Base-by-base conservation (phyloP, 2,329 filamentous ascomycete species). In the Fusarium mexicanum region DNA sequence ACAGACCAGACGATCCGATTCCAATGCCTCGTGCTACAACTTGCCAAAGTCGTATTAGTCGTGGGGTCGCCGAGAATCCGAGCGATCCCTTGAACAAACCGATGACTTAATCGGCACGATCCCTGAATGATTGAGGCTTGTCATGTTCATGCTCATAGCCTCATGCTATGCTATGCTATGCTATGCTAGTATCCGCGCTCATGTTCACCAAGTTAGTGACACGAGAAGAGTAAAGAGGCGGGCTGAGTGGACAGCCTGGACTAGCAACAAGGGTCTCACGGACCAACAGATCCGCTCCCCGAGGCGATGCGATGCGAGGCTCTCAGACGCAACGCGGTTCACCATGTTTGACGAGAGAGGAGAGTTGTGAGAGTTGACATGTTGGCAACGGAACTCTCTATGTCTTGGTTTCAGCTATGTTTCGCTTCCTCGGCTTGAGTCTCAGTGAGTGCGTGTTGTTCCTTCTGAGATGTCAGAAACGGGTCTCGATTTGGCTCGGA, bases 371-470 rank as follows among this genome's bases (percentile, higher is more conserved):
- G 57, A 67, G 72, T 53, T 48, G 61, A 67, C 37, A 63, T 54
- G 37, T 44, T 65, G 58, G 50, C 71, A 58, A 58, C 59, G 22
- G 43, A 57, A 61, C 50, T 72, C 53, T 46, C 33, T 51, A 20
- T 50, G 26, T 50, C 38, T 59, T 53, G 53, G 76, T 77, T 77
- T 77, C 76, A 78, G 65, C 72, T 41, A 38, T 75, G 76, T 78
- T 75, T 77, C 72, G 74, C 74, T 61, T 53, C 11, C 44, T 62
- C 41, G 59, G 44, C 37, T 63, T 64, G 26, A 22, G 66, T 64
- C 61, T 61, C 55, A 55, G 63, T 47, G 47, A 59, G 50, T 43
- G 40, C 37, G 46, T 61, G 20, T 64, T 55, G 33, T 35, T 35
- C 33, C 24, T 58, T 68, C 64, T 73, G 64, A 69, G 71, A 71